Evolutionary conservation across 257 asterid species (phyloP).

Genomic region (Craterostigma plantagineum): DNA sequence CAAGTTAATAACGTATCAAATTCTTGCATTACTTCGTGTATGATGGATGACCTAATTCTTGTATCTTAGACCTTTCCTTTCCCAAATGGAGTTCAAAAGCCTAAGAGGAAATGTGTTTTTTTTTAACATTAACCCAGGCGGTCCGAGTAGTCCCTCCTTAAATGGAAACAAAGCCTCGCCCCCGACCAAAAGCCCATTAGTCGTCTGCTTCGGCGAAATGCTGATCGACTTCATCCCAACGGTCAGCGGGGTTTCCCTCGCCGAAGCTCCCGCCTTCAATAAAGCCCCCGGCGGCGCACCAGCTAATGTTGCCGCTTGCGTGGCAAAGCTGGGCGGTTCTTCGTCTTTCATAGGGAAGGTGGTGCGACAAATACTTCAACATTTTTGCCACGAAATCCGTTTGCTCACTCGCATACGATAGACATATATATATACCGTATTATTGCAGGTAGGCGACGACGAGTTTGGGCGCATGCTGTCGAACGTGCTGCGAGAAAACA

Average conservation of each 20-base stretch:
- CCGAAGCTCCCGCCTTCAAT: slow-evolving; percentile 2
- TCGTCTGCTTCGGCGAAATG: slow-evolving; percentile 4
- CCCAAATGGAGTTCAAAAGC: too few species aligned
- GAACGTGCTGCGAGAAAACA: background rate
- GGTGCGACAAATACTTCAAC: background rate
- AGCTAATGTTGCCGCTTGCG: slow-evolving; percentile 3
- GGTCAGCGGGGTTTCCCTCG: slow-evolving; percentile 1
- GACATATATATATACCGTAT: background rate
- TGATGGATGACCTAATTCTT: too few species aligned
- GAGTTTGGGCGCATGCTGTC: slow-evolving; percentile 7
- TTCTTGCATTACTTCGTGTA: too few species aligned
- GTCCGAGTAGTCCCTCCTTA: too few species aligned
- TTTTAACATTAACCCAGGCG: too few species aligned
- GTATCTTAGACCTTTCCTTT: too few species aligned
- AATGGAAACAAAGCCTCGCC: too few species aligned
- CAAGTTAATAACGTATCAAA: too few species aligned
- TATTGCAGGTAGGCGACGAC: slow-evolving; percentile 4
- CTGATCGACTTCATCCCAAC: slow-evolving; percentile 9
- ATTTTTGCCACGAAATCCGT: too few species aligned
- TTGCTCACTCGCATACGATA: too few species aligned
- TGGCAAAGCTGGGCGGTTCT: slow-evolving; percentile 3
- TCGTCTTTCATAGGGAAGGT: slow-evolving; percentile 6
- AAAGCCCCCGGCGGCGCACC: slow-evolving; percentile 7
- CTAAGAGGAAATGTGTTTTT: too few species aligned
- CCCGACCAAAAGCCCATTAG: background rate